Evolutionary conservation across 768 basidiomycete genomes (phyloP).

Genomic region (Paxillus involutus): DNA sequence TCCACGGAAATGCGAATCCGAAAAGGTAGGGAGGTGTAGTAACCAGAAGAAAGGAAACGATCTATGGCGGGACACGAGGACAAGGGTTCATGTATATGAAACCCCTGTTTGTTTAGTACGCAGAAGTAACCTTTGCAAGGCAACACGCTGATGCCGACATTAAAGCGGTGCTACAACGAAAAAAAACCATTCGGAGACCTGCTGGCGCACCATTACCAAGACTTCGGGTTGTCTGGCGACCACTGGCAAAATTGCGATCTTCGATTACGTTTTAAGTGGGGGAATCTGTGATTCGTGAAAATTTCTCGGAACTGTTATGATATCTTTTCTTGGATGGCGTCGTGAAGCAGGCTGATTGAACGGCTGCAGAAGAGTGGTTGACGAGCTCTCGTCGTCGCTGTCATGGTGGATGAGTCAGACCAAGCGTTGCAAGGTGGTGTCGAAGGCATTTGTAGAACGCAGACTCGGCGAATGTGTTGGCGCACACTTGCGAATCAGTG

Average conservation of each 20-base stretch:
- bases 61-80: background rate
- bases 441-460: background rate
- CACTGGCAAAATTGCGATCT: conserved; percentile 1
- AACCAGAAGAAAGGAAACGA: background rate
- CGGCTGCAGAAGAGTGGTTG: background rate
- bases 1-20: conserved; percentile 11
- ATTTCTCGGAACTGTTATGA: background rate
- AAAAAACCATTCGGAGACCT: background rate
- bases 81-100: background rate
- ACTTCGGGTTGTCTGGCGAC: too few species aligned
- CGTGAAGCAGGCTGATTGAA: background rate
- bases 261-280: conserved; percentile 16
- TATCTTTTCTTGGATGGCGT: background rate
- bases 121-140: background rate
- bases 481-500: background rate
- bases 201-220: background rate
- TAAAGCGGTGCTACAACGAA: background rate
- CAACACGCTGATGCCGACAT: background rate
- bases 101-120: background rate
- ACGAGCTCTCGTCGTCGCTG: background rate
- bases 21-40: conserved; percentile 31
- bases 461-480: too few species aligned
- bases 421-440: background rate
- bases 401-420: background rate
- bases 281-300: background rate